Base-by-base conservation (phyloP, 2,329 filamentous ascomycete species). In the Helicocarpus griseus region DNA sequence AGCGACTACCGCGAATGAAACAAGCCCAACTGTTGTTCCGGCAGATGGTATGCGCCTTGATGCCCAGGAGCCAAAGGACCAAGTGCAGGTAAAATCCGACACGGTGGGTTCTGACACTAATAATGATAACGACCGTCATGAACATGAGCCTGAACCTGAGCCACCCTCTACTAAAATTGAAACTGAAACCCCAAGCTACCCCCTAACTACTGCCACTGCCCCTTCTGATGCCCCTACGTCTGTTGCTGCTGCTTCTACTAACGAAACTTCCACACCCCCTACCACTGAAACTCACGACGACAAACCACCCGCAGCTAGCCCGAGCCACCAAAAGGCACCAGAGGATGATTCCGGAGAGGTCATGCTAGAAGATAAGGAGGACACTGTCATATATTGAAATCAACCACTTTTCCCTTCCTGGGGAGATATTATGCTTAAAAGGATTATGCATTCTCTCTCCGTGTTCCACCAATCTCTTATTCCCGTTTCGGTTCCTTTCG, bases 311-410 rank as follows among this genome's bases (percentile, higher is more conserved):
- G 69, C 56, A 58, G 62, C 44, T 47, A 24, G 11, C 13, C 14
- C 21, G n/a, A 47, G 19, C 44, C 44, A 47, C 55, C 65, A 69
- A 61, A 71, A 70, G 62, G 61, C 75, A 53, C 64, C 78, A 59
- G 77, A 86, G 54, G 86, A 90, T 61, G 83, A 89, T 56, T 77
- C 79, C 48, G 86, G 82, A 49, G 87, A 90, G 62, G 83, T 91
- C 52, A 77, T 94, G 58, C 82, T 93, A 50, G 86, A 89, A 67
- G 87, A 85, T 50, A 87, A 89, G 54, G 89, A 96, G 72, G 89
- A 95, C 62, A 89, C 85, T 60, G 88, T 95, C 49, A 91, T 95
- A 54, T 95, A 95, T 73, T 95, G 54, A 45, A 44, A 19, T 29
- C 14, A 44, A 29, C 38, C 8, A 28, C 21, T 13, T 43, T 22